Conservation (phyloP, 2,329 filamentous ascomycete genomes). For the Penicillium occitanis region DNA sequence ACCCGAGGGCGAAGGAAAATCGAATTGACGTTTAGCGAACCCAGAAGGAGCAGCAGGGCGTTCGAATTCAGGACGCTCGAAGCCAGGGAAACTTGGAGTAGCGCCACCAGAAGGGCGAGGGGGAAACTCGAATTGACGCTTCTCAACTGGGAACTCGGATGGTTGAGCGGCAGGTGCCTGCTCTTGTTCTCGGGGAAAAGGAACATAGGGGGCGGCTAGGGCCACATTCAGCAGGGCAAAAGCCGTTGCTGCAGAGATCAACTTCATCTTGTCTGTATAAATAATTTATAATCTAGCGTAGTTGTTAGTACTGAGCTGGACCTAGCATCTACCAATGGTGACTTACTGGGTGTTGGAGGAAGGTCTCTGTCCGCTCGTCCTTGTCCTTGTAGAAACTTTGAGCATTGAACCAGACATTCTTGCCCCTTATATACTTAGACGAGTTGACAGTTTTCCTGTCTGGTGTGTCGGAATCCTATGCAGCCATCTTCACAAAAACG, state of each 20-base stretch:
- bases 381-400: conserved; percentile 2
- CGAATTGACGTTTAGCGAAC: neutral
- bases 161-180: neutral
- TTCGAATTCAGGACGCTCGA: neutral
- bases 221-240: conserved; percentile 14
- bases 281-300: neutral
- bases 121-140: conserved; percentile 6
- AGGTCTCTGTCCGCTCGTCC: neutral
- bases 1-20: neutral
- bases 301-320: neutral
- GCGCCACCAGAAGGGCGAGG: conserved; percentile 3
- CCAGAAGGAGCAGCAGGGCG: neutral
- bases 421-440: neutral
- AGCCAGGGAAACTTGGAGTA: neutral
- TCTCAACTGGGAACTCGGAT: neutral
- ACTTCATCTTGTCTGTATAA: conserved; percentile 17
- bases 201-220: conserved; percentile 13
- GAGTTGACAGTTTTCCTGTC: neutral
- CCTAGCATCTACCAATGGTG: neutral
- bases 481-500: neutral
- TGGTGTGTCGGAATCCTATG: neutral
- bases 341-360: conserved; percentile 3
- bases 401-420: neutral
- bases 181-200: neutral
- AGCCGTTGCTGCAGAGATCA: conserved; percentile 19